Conservation (phyloP, 1,284 basidiomycete genomes). For the Papiliotrema laurentii region DNA sequence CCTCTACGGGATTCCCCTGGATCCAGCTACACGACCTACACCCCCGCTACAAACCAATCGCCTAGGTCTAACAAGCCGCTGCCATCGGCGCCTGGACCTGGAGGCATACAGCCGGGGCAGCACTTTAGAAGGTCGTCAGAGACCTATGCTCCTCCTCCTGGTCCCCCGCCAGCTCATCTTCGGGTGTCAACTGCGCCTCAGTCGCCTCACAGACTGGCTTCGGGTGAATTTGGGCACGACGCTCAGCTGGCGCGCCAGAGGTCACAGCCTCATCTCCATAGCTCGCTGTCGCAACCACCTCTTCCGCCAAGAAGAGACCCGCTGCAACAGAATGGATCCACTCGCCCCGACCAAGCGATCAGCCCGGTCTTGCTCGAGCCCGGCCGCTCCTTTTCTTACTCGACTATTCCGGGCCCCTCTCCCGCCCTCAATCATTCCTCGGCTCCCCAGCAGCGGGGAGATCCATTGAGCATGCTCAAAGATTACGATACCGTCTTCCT, state of each 20-base stretch:
- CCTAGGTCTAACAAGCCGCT: not conserved
- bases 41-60: not conserved
- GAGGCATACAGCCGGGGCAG: not conserved
- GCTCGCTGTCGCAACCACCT: conserved; percentile 8
- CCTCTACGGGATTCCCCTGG: not conserved
- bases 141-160: conserved; percentile 55
- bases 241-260: too few relatives aligned
- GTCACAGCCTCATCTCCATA: too few relatives aligned
- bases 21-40: not conserved
- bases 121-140: not conserved
- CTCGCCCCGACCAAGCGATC: too few relatives aligned
- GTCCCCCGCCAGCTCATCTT: conserved; percentile 51
- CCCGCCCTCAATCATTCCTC: conserved; percentile 2
- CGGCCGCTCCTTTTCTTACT: too few relatives aligned
- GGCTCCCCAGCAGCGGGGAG: conserved; percentile 12
- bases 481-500: conserved; percentile 47
- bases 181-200: conserved; percentile 1
- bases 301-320: conserved; percentile 8
- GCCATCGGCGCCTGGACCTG: not conserved
- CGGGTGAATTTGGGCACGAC: too few relatives aligned
- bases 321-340: too few relatives aligned
- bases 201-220: not conserved
- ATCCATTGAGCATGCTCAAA: conserved; percentile 37
- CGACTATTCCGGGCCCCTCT: too few relatives aligned
- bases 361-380: too few relatives aligned